A percentile compares a stretch with the other conserved stretches of the same genome.
Evolutionary conservation across 345 rosid species (phyloP).

Genomic region (Brassica carinata): DNA sequence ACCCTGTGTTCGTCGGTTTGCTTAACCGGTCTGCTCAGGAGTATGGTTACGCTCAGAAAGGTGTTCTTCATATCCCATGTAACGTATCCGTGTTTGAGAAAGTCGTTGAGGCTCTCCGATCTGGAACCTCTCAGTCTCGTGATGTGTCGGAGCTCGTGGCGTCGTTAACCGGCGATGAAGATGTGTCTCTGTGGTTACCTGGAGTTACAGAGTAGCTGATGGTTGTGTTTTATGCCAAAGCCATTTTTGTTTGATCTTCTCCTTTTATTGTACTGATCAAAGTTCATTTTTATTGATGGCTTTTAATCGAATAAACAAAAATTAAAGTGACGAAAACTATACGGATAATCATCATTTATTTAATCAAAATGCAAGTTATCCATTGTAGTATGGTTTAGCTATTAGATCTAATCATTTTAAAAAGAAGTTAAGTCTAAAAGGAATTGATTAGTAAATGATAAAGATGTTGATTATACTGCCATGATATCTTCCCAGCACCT

Average conservation of each 20-base stretch:
- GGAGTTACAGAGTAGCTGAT: slow-evolving; percentile 29
- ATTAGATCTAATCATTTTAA: neutral
- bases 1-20: slow-evolving; percentile 66
- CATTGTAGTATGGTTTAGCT: neutral
- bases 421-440: neutral
- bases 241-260: slow-evolving; percentile 20
- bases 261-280: slow-evolving; percentile 4
- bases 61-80: slow-evolving; percentile 90
- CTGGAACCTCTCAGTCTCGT: slow-evolving; percentile 43
- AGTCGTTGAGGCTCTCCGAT: slow-evolving; percentile 65
- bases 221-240: neutral
- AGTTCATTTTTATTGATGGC: neutral
- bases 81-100: slow-evolving; percentile 75
- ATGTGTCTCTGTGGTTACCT: slow-evolving; percentile 21
- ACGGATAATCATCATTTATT: neutral
- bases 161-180: slow-evolving; percentile 16
- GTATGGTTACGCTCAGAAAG: slow-evolving; percentile 91
- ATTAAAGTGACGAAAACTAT: neutral
- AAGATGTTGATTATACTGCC: neutral
- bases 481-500: slow-evolving; percentile 4
- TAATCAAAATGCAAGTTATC: slow-evolving; percentile 1
- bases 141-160: neutral
- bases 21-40: slow-evolving; percentile 84
- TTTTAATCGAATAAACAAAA: neutral
- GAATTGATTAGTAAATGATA: neutral